phyloP scores from a whole-genome alignment of 352 stramenopile genomes.

The Pythium coloratum region DNA sequence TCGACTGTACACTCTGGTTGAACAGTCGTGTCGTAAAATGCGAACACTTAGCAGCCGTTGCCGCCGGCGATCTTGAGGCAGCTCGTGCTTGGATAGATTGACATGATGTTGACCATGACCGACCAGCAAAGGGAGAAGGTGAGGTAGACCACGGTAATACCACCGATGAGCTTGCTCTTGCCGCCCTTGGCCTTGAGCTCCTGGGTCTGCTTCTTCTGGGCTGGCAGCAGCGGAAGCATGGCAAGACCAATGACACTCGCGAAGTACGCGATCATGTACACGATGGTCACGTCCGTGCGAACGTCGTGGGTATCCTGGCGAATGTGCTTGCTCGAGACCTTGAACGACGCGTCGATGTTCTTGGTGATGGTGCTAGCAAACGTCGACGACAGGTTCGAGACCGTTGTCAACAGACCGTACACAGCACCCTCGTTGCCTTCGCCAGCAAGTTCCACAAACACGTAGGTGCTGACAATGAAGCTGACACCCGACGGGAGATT shows the following conservation, averaged over 20 bases:
- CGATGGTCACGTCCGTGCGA: constrained; percentile 18
- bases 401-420: constrained; percentile 25
- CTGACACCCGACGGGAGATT: constrained; percentile 22
- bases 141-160: not conserved
- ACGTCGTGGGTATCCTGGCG: constrained; percentile 17
- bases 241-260: constrained; percentile 12
- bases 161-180: not conserved
- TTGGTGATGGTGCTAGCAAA: constrained; percentile 22
- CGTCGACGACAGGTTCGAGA: constrained; percentile 18
- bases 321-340: constrained; percentile 19
- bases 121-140: not conserved
- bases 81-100: not conserved
- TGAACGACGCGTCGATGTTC: too few relatives aligned
- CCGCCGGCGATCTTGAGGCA: constrained; percentile 1
- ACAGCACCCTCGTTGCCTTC: constrained; percentile 27
- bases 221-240: constrained; percentile 22
- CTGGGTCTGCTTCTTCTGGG: constrained; percentile 25
- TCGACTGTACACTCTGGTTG: too few relatives aligned
- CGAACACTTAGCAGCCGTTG: not conserved
- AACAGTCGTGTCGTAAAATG: too few relatives aligned
- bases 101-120: constrained; percentile 3
- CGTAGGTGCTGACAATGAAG: constrained; percentile 27
- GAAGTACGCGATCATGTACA: constrained; percentile 19
- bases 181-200: constrained; percentile 11
- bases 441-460: constrained; percentile 29